These are phyloP conservation scores for Cystobasidium sp. DNA, from an alignment of 1,284 basidiomycete genomes.

Conservation along the genomic window DNA sequence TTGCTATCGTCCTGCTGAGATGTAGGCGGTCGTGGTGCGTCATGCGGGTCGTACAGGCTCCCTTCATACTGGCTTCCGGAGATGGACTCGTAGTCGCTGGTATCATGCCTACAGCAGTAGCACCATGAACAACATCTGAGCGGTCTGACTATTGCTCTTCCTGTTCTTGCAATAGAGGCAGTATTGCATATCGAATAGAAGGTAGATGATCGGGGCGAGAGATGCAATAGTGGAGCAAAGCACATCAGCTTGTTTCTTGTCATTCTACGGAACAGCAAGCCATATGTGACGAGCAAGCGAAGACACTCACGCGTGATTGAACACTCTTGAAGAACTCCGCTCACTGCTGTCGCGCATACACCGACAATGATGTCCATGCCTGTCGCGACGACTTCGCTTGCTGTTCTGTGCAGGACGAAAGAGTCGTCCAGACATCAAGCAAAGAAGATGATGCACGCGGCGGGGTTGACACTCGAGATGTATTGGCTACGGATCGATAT, in stretches of 20 bases:
- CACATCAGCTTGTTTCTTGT: constrained; percentile 6
- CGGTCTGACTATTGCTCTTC: constrained; percentile 22
- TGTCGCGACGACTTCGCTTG: too few species aligned
- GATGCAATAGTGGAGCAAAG: background rate
- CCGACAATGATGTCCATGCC: constrained; percentile 24
- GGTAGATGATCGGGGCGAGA: constrained; percentile 4
- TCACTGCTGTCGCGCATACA: constrained; percentile 2
- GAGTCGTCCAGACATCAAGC: background rate
- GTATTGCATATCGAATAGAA: background rate
- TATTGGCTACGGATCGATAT: too few species aligned
- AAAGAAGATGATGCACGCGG: background rate
- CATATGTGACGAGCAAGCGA: background rate
- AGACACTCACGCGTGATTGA: constrained; percentile 6
- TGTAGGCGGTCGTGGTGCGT: background rate
- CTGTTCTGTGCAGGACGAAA: background rate
- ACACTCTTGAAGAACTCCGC: constrained; percentile 23
- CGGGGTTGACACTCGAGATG: too few species aligned
- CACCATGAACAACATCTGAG: constrained; percentile 15
- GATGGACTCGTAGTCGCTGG: constrained; percentile 19
- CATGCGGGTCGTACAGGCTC: background rate
- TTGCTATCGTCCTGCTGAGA: too few species aligned
- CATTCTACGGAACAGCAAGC: background rate
- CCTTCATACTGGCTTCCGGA: constrained; percentile 13
- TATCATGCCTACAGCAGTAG: background rate
- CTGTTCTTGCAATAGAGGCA: background rate